Base-by-base conservation (phyloP, 768 basidiomycete species). In the Flagelloscypha sp. region DNA sequence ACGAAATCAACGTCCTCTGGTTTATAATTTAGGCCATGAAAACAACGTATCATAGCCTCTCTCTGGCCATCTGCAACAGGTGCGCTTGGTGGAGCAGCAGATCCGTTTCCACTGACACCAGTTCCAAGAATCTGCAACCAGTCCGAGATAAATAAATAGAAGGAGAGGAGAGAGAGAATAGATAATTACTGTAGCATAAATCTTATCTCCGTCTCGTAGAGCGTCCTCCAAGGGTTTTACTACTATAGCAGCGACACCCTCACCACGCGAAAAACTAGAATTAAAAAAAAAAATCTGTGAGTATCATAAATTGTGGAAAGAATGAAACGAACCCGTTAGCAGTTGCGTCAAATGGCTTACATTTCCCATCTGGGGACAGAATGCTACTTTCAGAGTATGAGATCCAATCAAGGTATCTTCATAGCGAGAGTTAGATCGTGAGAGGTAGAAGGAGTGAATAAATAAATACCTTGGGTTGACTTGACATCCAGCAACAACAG, bases 1-100 rank as follows among this genome's bases (percentile, higher is more conserved):
- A 73, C 55, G 41, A 56, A 74, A 38, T 71, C 70, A 3, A 65
- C 64, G 17, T 72, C 67, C 1, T 36, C 37, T 2, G 65, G 65
- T 12, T 33, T 35, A 17, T 54, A 49, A 1, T 52, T 47, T 3
- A 58, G 55, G 5, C 48, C 43, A 10, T 44, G 27, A 43, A 55
- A 70, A 2, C 65, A 66, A 13, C 46, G 46, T 2, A 33, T 40
- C 56, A 68, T 68, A 3, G 62, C 60, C 18, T 56, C 49, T 13
- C 44, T 49, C 36, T 66, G 66, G 5, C 61, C 49, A 3, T 48
- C 48, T 0, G 59, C 63, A 9, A 62, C 55, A 12, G 65, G 68
- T 1, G 62, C 57, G 36, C 55, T 54, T 7, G 56, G 48, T 7
- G 65, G 60, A n/a, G 50, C 61, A 1, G 48, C 50, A 24, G 56